A percentile compares a stretch with the other conserved stretches of the same genome.
Conservation (phyloP, 805 yeast species). For the Zygoascus bituminiphila region DNA sequence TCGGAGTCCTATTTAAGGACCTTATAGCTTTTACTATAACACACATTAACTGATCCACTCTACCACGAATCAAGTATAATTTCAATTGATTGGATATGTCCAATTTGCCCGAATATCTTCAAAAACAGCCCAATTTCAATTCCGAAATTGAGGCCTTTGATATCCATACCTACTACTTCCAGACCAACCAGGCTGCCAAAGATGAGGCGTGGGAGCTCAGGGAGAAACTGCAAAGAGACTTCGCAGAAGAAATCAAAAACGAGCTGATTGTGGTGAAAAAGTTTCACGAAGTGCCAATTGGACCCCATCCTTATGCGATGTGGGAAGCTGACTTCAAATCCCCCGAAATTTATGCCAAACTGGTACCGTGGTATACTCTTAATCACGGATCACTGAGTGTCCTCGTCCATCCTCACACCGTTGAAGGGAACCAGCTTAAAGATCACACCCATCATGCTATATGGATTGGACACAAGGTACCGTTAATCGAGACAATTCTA, state of each 20-base stretch:
- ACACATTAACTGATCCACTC: too few species aligned
- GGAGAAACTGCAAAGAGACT: constrained; percentile 34
- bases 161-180: constrained; percentile 47
- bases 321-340: constrained; percentile 47
- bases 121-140: constrained; percentile 1
- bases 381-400: constrained; percentile 47
- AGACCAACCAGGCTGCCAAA: constrained; percentile 30
- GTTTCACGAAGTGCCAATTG: constrained; percentile 42
- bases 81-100: not conserved
- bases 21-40: too few species aligned
- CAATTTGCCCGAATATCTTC: not conserved
- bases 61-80: too few species aligned
- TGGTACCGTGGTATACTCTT: constrained; percentile 36
- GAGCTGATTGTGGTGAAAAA: constrained; percentile 38
- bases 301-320: constrained; percentile 55
- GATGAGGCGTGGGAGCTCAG: constrained; percentile 33
- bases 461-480: constrained; percentile 45
- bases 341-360: constrained; percentile 36
- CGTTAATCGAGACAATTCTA: constrained; percentile 14
- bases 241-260: constrained; percentile 33
- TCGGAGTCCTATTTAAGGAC: too few species aligned
- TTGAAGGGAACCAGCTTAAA: constrained; percentile 28
- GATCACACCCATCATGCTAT: constrained; percentile 51
- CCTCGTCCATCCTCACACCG: constrained; percentile 44
- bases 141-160: constrained; percentile 37